Base-by-base conservation (phyloP, 352 stramenopile species). In the Phytophthora constricta region DNA sequence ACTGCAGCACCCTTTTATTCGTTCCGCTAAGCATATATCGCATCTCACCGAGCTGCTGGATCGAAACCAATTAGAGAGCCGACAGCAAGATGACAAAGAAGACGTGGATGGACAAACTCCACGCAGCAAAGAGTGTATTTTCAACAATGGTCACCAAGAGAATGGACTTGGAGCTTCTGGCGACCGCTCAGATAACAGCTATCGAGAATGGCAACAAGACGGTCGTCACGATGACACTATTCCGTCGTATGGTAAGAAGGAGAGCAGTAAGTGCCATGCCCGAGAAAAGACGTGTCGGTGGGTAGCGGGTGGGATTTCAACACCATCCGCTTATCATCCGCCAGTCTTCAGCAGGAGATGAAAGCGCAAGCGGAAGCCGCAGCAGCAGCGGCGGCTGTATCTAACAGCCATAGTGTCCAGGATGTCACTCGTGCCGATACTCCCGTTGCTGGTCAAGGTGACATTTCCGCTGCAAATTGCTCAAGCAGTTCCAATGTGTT, bases 1-100 rank as follows among this genome's bases (percentile, higher is more conserved):
- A 60, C 79, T 98, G 1, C 41, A 82, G 19, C 92, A 97, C 47
- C 85, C 89, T n/a, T 96, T 96, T 53, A 96, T 97, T 37, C 72
- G 72, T 14, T 74, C 74, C 14, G 76, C 87, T 31, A 91, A 90
- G 53, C 77, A 86, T 52, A 77, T 95, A 27, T 86, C 86, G 17
- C 78, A 89, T 56, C 74, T 96, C 7, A 86, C 74, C 20, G 83
- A 93, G 55, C 72, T 96, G 39, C 65, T 96, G 50, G 75, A 88
- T 48, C 69, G 69, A 33, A 77, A 70, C 16, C 69, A 74, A 43
- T 68, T 86, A 49, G 70, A 72, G 49, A 58, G 70, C 8, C 52
- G 69, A n/a, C 60, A 68, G 23, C 33, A 72, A 37, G 51, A 68
- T 48, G n/a, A 13, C 20, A 17, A 56, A 5, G 73, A 65, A 1